Conservation (phyloP, 768 basidiomycete species). For the Gloeopeniophorella convolvens region DNA sequence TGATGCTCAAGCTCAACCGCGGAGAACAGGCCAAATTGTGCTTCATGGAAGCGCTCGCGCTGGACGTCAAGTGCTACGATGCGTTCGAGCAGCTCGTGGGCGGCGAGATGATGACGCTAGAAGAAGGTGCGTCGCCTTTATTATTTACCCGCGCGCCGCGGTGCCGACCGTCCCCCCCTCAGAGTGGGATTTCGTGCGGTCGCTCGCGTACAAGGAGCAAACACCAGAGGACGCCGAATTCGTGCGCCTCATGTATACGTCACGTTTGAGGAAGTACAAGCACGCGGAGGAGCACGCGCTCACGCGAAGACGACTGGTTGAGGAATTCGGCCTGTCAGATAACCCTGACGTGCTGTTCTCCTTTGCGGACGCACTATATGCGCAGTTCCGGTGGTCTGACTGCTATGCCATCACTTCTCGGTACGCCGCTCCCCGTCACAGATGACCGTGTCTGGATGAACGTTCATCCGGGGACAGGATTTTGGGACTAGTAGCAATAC, state of each 20-base stretch:
- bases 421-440: slow-evolving; percentile 35
- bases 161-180: slow-evolving; percentile 2
- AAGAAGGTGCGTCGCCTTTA: slow-evolving; percentile 66
- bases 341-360: slow-evolving; percentile 91
- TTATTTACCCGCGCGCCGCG: background rate
- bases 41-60: slow-evolving; percentile 90
- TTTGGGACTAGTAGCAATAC: slow-evolving; percentile 74
- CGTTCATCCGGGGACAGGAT: slow-evolving; percentile 47
- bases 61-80: slow-evolving; percentile 97
- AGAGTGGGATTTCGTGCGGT: slow-evolving; percentile 97
- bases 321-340: slow-evolving; percentile 78
- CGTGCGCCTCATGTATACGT: slow-evolving; percentile 86
- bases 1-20: slow-evolving; percentile 92
- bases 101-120: slow-evolving; percentile 92
- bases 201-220: slow-evolving; percentile 76
- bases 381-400: slow-evolving; percentile 88
- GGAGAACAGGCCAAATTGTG: slow-evolving; percentile 88
- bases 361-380: slow-evolving; percentile 85
- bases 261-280: slow-evolving; percentile 86
- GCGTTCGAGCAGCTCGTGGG: slow-evolving; percentile 86
- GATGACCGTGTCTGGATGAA: too few relatives aligned
- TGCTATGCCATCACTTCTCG: slow-evolving; percentile 84
- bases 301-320: slow-evolving; percentile 70
- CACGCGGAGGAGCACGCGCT: slow-evolving; percentile 76
- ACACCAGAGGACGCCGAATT: slow-evolving; percentile 86